A percentile compares a stretch with the other conserved stretches of the same genome.
phyloP scores from a whole-genome alignment of 352 stramenopile genomes.

The Thalassiosira exigua region DNA sequence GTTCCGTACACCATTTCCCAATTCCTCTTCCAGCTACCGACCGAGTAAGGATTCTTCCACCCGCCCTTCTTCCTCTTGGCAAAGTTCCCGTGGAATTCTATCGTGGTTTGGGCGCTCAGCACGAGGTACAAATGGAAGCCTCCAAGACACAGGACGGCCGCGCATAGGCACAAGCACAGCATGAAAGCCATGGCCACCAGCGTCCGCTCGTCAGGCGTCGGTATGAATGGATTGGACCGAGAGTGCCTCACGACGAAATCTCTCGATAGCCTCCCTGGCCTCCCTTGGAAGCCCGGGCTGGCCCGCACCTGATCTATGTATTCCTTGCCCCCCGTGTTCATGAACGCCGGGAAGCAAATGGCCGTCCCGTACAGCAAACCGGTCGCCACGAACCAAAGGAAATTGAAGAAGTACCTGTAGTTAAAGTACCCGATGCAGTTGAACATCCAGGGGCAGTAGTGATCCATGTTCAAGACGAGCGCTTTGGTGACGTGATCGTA shows the following conservation, averaged over 20 bases:
- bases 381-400: slow-evolving; percentile 75
- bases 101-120: slow-evolving; percentile 82
- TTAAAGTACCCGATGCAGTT: slow-evolving; percentile 86
- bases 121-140: slow-evolving; percentile 83
- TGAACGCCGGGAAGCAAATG: slow-evolving; percentile 72
- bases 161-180: slow-evolving; percentile 74
- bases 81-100: slow-evolving; percentile 84
- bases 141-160: slow-evolving; percentile 69
- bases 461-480: slow-evolving; percentile 86
- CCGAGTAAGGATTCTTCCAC: slow-evolving; percentile 58
- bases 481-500: slow-evolving; percentile 85
- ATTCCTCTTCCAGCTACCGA: slow-evolving; percentile 54
- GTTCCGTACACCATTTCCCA: slow-evolving; percentile 60
- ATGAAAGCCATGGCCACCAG: slow-evolving; percentile 81
- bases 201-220: slow-evolving; percentile 64
- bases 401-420: slow-evolving; percentile 86
- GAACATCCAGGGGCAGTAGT: slow-evolving; percentile 84
- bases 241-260: slow-evolving; percentile 25
- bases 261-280: neutral
- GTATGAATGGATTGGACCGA: slow-evolving; percentile 57
- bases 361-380: slow-evolving; percentile 74
- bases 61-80: slow-evolving; percentile 30
- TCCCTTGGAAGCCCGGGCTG: neutral
- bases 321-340: slow-evolving; percentile 27
- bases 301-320: slow-evolving; percentile 44